Evolutionary conservation across 768 basidiomycete genomes (phyloP).

Genomic region (Lactarius evosmus): DNA sequence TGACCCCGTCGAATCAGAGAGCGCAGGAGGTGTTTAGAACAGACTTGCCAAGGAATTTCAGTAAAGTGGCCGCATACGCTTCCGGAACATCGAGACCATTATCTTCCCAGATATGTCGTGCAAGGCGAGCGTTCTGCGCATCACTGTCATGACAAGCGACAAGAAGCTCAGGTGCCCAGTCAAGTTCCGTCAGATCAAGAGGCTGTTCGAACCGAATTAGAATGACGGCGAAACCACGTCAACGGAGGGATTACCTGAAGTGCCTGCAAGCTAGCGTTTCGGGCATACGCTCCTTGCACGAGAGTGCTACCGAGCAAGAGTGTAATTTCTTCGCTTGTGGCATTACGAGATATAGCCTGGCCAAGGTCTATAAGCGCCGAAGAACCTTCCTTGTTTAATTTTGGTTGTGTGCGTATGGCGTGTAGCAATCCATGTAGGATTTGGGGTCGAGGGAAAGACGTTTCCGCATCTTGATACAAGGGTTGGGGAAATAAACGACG

Average conservation of each 20-base stretch:
- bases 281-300: conserved; percentile 81
- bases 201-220: conserved; percentile 47
- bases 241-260: conserved; percentile 59
- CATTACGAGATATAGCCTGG: conserved; percentile 67
- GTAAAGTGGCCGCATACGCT: conserved; percentile 52
- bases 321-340: conserved; percentile 57
- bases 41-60: conserved; percentile 64
- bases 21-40: neutral
- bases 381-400: conserved; percentile 78
- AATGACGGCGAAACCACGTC: neutral
- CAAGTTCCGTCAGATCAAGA: conserved; percentile 90
- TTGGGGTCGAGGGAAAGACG: conserved; percentile 68
- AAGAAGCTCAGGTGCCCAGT: conserved; percentile 89
- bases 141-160: conserved; percentile 85
- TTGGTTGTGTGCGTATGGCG: conserved; percentile 72
- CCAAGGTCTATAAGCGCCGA: conserved; percentile 78
- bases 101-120: conserved; percentile 87
- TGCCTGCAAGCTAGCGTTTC: conserved; percentile 87
- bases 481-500: conserved; percentile 9
- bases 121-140: conserved; percentile 83
- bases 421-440: conserved; percentile 69
- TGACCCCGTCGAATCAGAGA: neutral
- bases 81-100: conserved; percentile 89
- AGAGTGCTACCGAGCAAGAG: conserved; percentile 73
- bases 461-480: conserved; percentile 54